Base-by-base conservation (phyloP, 1,284 basidiomycete genomes). In the Thecaphora thlaspeos region DNA sequence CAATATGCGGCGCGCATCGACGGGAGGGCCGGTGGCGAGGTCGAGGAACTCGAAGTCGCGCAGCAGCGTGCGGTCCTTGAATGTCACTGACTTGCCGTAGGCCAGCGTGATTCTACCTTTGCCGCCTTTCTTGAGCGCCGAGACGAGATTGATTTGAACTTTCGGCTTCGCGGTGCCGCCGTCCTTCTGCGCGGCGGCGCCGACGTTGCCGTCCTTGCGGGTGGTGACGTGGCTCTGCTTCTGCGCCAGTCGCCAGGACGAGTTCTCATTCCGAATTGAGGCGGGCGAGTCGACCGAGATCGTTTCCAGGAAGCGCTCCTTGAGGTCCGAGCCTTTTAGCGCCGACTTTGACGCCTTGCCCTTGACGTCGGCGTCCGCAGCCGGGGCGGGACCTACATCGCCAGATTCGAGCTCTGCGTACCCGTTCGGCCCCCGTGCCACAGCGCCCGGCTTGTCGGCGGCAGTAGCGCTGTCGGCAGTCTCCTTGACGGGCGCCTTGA, bases 271-370 rank as follows among this genome's bases (percentile, higher is more conserved):
- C n/a, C 69, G 73, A 44, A 61, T 55, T 26, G 58, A 55, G 23
- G 71, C 60, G 34, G 76, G 65, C 37, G 72, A 70, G 49, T 76
- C 79, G 18, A 60, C 68, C 19, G 79, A 76, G 44, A 82, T 76
- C n/a, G 80, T 77, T 68, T 82, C 81, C 48, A 82, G 79, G 66
- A 82, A 82, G 22, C 81, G 76, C 66, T 82, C 81, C 53, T 79
- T 78, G 37, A 78, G 59, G 40, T 75, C 68, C 11, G 70, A 58
- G 23, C 64, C 57, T n/a, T 71, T 66, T 43, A 55, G 51, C 19
- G 51, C 22, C 9, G 48, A 48, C 48, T 62, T 59, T 41, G 43
- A 43, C 19, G 56, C 60, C 40, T 55, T 56, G 32, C 21, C 21
- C 41, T 48, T 60, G 43, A 46, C 22, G 18, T 40, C 43, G 40